phyloP scores from a whole-genome alignment of 2,329 filamentous ascomycete genomes.

The Blastomyces gilchristii region DNA sequence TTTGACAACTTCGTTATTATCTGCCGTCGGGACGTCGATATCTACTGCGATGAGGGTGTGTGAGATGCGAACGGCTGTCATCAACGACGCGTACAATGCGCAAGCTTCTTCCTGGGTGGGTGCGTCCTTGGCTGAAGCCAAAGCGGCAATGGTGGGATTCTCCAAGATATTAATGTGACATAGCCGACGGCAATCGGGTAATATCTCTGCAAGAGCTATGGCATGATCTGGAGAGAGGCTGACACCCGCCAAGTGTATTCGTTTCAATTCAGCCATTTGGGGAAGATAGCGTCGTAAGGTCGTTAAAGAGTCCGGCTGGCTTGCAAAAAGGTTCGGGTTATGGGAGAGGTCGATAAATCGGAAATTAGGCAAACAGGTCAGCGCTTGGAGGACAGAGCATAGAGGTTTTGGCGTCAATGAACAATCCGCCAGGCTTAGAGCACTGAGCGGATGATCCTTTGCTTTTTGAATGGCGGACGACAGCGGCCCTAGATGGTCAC shows the following conservation, averaged over 20 bases:
- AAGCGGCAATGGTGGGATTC: slow-evolving; percentile 52
- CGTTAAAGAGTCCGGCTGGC: slow-evolving; percentile 60
- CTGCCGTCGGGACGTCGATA: slow-evolving; percentile 71
- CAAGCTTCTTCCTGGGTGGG: slow-evolving; percentile 84
- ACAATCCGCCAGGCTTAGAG: slow-evolving; percentile 77
- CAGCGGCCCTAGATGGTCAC: slow-evolving; percentile 39
- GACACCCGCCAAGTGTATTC: slow-evolving; percentile 78
- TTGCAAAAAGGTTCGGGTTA: slow-evolving; percentile 69
- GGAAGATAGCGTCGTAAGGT: slow-evolving; percentile 76
- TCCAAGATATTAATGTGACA: slow-evolving; percentile 81
- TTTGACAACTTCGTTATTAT: slow-evolving; percentile 83
- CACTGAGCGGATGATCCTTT: slow-evolving; percentile 54
- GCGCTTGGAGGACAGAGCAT: slow-evolving; percentile 61
- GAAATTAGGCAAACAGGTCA: slow-evolving; percentile 61
- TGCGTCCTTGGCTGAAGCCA: slow-evolving; percentile 70
- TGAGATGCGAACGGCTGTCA: slow-evolving; percentile 77
- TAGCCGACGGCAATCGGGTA: slow-evolving; percentile 70
- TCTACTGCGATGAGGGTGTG: slow-evolving; percentile 78
- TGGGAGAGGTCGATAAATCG: slow-evolving; percentile 88
- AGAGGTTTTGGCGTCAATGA: slow-evolving; percentile 64
- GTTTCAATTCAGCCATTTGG: slow-evolving; percentile 63
- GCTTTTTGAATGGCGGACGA: slow-evolving; percentile 32
- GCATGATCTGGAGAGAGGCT: slow-evolving; percentile 76
- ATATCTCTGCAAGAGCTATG: slow-evolving; percentile 79
- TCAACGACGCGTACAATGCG: slow-evolving; percentile 81